phyloP scores from a whole-genome alignment of 139 green algal species.

The Chlorella sp. region DNA sequence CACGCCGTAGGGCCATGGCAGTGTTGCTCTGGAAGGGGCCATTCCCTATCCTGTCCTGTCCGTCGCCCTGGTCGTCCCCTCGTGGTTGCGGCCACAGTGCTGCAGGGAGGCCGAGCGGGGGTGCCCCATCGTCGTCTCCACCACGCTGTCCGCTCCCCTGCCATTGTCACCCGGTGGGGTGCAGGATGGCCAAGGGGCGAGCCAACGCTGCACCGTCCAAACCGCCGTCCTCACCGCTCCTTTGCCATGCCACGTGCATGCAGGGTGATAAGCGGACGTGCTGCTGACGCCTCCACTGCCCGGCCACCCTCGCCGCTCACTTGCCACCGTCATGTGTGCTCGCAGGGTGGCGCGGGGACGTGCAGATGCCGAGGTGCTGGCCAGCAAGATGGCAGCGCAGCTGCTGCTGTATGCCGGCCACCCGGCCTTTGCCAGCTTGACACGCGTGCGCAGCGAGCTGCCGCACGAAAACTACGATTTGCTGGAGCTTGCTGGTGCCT shows the following conservation, averaged over 20 bases:
- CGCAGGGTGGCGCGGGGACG: background rate
- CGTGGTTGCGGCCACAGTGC: too few relatives aligned
- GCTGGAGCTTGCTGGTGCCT: too few relatives aligned
- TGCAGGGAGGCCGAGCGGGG: too few relatives aligned
- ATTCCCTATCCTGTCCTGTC: too few relatives aligned
- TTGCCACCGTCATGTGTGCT: background rate
- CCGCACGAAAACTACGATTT: background rate
- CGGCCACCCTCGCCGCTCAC: background rate
- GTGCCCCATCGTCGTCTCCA: too few relatives aligned
- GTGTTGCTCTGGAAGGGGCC: too few relatives aligned
- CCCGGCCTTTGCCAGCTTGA: background rate
- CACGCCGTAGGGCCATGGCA: too few relatives aligned
- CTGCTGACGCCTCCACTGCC: background rate
- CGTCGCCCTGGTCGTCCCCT: too few relatives aligned
- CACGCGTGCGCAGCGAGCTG: background rate
- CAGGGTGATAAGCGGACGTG: background rate
- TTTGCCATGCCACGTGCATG: background rate
- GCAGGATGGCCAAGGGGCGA: too few relatives aligned
- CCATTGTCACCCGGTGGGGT: too few relatives aligned
- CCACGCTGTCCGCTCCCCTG: too few relatives aligned
- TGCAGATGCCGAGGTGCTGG: background rate
- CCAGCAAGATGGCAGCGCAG: background rate
- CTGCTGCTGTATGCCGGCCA: constrained; percentile 3
- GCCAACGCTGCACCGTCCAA: background rate
- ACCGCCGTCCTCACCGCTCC: background rate